Evolutionary conservation across 371 early-diverging fungal genomes (phyloP).

Genomic region (Coemansia sp.): DNA sequence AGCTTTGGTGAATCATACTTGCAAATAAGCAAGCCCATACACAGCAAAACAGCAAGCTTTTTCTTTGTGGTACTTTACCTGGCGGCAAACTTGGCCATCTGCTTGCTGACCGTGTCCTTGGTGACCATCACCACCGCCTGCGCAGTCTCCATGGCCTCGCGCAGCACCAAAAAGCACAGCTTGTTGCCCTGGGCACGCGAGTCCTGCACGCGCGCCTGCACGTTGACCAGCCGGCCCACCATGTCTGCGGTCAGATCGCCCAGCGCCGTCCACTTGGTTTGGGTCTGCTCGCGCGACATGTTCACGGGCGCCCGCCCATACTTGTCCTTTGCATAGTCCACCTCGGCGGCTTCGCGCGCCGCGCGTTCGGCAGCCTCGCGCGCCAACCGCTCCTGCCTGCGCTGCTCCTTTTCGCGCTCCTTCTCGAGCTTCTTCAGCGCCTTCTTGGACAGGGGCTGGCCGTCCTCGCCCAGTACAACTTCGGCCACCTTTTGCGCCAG

Average conservation of each 20-base stretch:
- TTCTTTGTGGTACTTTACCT: conserved; percentile 50
- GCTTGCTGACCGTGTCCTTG: conserved; percentile 78
- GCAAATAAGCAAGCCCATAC: no score
- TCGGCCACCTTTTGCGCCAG: conserved; percentile 59
- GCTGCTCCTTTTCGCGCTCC: conserved; percentile 83
- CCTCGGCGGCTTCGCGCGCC: conserved; percentile 70
- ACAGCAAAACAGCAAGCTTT: neutral
- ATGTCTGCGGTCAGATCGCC: conserved; percentile 60
- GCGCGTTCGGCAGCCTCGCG: conserved; percentile 84
- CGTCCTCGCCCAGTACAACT: conserved; percentile 69
- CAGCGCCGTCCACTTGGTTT: conserved; percentile 50
- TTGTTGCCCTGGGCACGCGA: conserved; percentile 86
- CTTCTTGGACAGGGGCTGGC: conserved; percentile 88
- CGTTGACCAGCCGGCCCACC: conserved; percentile 73
- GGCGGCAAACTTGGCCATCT: conserved; percentile 91
- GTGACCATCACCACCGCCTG: conserved; percentile 82
- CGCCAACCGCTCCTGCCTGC: conserved; percentile 76
- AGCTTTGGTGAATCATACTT: conserved; percentile 3
- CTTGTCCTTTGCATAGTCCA: conserved; percentile 74
- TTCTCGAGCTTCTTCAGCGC: conserved; percentile 92
- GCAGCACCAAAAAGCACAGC: conserved; percentile 89
- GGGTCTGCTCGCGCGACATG: conserved; percentile 73
- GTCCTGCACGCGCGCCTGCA: conserved; percentile 90
- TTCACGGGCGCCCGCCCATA: conserved; percentile 91
- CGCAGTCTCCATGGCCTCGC: conserved; percentile 84